phyloP scores from a whole-genome alignment of 192 early-diverging fungal genomes.

The Entomortierella beljakovae region DNA sequence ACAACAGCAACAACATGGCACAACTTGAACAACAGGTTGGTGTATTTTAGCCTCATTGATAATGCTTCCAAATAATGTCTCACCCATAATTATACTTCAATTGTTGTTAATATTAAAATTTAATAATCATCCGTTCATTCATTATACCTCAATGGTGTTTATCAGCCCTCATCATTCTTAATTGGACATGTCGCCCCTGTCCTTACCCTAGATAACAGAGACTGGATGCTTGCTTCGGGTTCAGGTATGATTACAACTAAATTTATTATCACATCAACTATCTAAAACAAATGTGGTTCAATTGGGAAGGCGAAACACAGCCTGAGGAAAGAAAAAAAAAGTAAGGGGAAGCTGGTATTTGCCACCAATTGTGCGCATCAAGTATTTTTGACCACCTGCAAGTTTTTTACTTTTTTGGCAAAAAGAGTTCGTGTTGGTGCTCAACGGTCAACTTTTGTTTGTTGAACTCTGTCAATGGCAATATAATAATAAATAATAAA shows the following conservation, averaged over 20 bases:
- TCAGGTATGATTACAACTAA: slow-evolving; percentile 22
- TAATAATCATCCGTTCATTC: too few species aligned
- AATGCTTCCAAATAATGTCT: not conserved
- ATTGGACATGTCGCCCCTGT: slow-evolving; percentile 46
- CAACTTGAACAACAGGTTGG: not conserved
- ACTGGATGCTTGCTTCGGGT: slow-evolving; percentile 52
- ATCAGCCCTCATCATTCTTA: slow-evolving; percentile 23
- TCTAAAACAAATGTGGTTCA: too few species aligned
- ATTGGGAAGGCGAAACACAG: too few species aligned
- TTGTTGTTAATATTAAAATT: too few species aligned
- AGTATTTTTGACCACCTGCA: not conserved
- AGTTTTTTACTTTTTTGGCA: slow-evolving; percentile 1
- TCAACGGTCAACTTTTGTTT: too few species aligned
- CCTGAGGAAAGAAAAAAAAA: too few species aligned
- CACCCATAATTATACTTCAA: not conserved
- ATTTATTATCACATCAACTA: not conserved
- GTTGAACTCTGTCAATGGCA: too few species aligned
- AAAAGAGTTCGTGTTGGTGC: too few species aligned
- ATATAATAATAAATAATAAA: too few species aligned
- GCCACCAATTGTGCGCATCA: too few species aligned
- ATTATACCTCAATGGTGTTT: too few species aligned
- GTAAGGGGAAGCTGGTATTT: too few species aligned
- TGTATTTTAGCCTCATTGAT: not conserved
- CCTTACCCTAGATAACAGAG: slow-evolving; percentile 23
- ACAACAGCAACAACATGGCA: not conserved